Conservation (phyloP, 2,329 filamentous ascomycete species). For the Rosellinia necatrix region DNA sequence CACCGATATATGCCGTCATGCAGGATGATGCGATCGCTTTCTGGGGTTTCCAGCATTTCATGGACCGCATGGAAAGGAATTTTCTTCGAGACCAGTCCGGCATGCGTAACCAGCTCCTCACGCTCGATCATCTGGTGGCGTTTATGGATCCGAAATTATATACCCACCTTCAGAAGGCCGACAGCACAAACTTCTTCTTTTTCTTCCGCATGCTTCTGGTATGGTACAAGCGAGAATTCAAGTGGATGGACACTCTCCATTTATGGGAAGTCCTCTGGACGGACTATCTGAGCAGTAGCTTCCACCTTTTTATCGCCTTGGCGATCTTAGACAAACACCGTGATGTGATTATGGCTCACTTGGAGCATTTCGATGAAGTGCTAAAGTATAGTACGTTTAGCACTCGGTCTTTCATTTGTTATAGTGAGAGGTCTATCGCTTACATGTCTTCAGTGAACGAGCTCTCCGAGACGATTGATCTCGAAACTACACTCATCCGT, state of each 20-base stretch:
- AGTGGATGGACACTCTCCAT: conserved; percentile 82
- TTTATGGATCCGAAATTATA: conserved; percentile 97
- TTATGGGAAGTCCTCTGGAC: conserved; percentile 97
- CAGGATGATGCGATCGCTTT: conserved; percentile 97
- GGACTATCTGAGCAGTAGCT: conserved; percentile 84
- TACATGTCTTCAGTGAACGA: conserved; percentile 74
- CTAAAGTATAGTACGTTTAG: conserved; percentile 83
- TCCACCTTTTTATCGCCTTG: conserved; percentile 91
- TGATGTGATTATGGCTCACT: conserved; percentile 93
- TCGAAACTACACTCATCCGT: conserved; percentile 81
- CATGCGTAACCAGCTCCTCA: conserved; percentile 89
- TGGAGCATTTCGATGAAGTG: conserved; percentile 95
- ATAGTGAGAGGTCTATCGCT: conserved; percentile 27
- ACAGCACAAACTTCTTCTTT: conserved; percentile 99
- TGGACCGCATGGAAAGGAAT: conserved; percentile 97
- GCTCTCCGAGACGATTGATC: conserved; percentile 88
- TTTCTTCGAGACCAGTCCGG: conserved; percentile 95
- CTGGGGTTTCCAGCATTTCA: conserved; percentile 94
- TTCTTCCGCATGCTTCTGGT: conserved; percentile 99
- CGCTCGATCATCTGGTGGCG: conserved; percentile 91
- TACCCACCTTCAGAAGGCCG: conserved; percentile 82
- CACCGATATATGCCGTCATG: conserved; percentile 94
- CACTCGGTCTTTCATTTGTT: background rate
- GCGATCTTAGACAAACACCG: conserved; percentile 95
- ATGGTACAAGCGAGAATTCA: conserved; percentile 98